phyloP scores from a whole-genome alignment of 1,284 basidiomycete genomes.

The Schizopora paradoxa region DNA sequence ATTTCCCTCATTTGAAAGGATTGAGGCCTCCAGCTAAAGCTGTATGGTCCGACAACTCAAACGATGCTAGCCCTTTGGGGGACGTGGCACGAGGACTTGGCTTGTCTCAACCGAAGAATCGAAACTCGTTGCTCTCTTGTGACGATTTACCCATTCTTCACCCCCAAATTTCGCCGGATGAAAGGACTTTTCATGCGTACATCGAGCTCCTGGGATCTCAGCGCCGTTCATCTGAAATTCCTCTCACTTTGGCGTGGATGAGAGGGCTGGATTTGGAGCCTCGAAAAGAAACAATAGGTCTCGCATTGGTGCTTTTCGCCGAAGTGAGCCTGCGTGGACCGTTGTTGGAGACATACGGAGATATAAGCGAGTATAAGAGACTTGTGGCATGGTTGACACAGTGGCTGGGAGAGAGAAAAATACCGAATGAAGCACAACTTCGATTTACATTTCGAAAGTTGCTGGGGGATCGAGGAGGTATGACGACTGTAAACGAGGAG shows the following conservation, averaged over 20 bases:
- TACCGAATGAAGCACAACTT: constrained; percentile 41
- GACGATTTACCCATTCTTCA: constrained; percentile 10
- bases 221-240: constrained; percentile 51
- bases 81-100: too few relatives aligned
- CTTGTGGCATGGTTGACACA: constrained; percentile 57
- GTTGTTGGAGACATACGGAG: constrained; percentile 42
- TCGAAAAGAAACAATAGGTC: constrained; percentile 47
- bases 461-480: constrained; percentile 3
- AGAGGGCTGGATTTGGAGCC: constrained; percentile 51
- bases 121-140: background rate
- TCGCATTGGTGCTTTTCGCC: constrained; percentile 64
- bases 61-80: constrained; percentile 9
- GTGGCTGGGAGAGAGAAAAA: constrained; percentile 54
- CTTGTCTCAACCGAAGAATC: background rate
- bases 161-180: constrained; percentile 44
- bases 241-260: constrained; percentile 78
- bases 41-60: constrained; percentile 27
- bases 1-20: constrained; percentile 35
- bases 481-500: background rate
- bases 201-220: constrained; percentile 58
- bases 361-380: constrained; percentile 41
- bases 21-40: constrained; percentile 27
- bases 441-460: constrained; percentile 7
- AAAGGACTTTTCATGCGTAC: constrained; percentile 53
- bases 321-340: constrained; percentile 62